Conservation (phyloP, 768 basidiomycete genomes). For the Phylloporus sp. region DNA sequence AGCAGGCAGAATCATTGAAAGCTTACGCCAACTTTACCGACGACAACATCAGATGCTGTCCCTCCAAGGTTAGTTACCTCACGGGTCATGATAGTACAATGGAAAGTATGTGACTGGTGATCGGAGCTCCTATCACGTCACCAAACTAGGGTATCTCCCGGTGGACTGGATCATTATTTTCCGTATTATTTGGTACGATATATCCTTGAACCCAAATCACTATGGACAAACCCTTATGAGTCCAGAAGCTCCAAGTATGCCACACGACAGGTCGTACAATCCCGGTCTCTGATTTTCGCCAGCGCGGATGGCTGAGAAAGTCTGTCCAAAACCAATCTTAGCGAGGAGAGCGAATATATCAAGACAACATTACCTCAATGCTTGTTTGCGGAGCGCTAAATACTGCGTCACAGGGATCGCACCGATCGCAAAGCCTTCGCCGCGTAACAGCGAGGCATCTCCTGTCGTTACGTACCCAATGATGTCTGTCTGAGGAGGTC, state of each 20-base stretch:
- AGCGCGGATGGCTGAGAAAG: conserved; percentile 34
- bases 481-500: conserved; percentile 42
- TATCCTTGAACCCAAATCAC: too few relatives aligned
- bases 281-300: conserved; percentile 63
- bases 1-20: too few relatives aligned
- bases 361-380: conserved; percentile 29
- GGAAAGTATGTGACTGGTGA: background rate
- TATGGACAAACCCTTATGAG: conserved; percentile 7
- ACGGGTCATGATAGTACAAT: conserved; percentile 21
- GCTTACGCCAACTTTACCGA: conserved; percentile 37
- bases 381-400: conserved; percentile 51
- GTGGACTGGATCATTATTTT: background rate
- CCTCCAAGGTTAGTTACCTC: conserved; percentile 36
- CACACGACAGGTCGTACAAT: conserved; percentile 50
- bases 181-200: too few relatives aligned
- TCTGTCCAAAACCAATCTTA: conserved; percentile 7
- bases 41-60: conserved; percentile 32
- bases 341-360: background rate
- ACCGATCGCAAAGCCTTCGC: conserved; percentile 75
- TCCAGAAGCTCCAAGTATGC: conserved; percentile 43
- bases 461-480: conserved; percentile 88
- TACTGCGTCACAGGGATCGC: conserved; percentile 57
- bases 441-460: conserved; percentile 73
- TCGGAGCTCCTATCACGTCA: too few relatives aligned
- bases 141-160: too few relatives aligned